Percentiles rank a stretch among this genome's conserved stretches.
Conservation (phyloP, 2,329 filamentous ascomycete species). For the Ophiobolus disseminans region DNA sequence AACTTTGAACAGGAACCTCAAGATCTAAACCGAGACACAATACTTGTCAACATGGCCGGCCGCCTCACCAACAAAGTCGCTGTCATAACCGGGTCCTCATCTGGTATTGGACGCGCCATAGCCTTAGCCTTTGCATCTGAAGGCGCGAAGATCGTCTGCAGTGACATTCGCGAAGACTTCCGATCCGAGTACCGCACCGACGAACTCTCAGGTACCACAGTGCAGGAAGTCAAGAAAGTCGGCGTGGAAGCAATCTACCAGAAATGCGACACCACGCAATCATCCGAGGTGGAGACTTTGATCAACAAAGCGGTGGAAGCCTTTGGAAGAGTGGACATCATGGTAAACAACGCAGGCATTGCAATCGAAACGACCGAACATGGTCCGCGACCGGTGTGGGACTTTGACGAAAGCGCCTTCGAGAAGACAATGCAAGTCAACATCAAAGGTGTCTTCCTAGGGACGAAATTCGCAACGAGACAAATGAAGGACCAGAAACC, state of each 20-base stretch:
- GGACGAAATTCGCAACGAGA: slow-evolving; percentile 54
- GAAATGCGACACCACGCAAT: slow-evolving; percentile 53
- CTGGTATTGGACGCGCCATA: slow-evolving; percentile 45
- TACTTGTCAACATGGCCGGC: slow-evolving; percentile 19
- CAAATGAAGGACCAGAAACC: slow-evolving; percentile 61
- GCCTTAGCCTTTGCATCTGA: slow-evolving; percentile 40
- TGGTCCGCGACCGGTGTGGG: slow-evolving; percentile 52
- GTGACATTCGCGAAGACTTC: slow-evolving; percentile 35
- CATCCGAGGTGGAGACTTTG: slow-evolving; percentile 51
- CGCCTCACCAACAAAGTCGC: slow-evolving; percentile 41
- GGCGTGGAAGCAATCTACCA: slow-evolving; percentile 48
- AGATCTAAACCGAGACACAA: not conserved
- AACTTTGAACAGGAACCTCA: too few relatives aligned
- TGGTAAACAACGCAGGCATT: slow-evolving; percentile 58
- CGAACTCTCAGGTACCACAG: slow-evolving; percentile 27
- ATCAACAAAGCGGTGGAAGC: slow-evolving; percentile 49
- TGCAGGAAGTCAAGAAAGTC: slow-evolving; percentile 36
- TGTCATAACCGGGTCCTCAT: slow-evolving; percentile 44
- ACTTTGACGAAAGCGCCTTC: slow-evolving; percentile 55
- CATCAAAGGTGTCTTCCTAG: slow-evolving; percentile 50
- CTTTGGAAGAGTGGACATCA: slow-evolving; percentile 61
- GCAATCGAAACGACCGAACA: slow-evolving; percentile 44
- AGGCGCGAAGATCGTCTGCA: slow-evolving; percentile 42
- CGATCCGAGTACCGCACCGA: slow-evolving; percentile 25
- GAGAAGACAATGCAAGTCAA: slow-evolving; percentile 52